Evolutionary conservation across 179 eudicot genomes (phyloP).

Genomic region (Drosera spatulata): DNA sequence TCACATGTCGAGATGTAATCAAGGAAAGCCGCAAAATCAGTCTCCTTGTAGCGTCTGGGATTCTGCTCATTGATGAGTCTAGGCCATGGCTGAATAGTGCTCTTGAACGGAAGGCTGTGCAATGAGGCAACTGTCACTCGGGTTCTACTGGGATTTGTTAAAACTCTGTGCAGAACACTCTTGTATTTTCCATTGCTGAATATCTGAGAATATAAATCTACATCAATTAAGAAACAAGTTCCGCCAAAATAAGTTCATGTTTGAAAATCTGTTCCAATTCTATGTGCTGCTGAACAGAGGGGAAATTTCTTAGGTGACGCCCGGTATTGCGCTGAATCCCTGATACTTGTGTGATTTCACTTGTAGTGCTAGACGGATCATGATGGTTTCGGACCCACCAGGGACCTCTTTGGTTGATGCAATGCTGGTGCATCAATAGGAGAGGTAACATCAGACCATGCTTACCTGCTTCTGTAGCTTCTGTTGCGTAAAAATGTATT

Average conservation of each 20-base stretch:
- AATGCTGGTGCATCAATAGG: no score
- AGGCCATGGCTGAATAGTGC: constrained; percentile 42
- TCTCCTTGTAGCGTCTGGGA: constrained; percentile 72
- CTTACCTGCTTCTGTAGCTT: no score
- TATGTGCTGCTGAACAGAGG: no score
- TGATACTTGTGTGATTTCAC: no score
- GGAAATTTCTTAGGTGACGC: no score
- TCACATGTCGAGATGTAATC: constrained; percentile 47
- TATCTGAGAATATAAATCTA: constrained; percentile 13
- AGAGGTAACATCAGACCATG: no score
- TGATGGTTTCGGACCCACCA: no score
- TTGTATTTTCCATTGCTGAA: constrained; percentile 39
- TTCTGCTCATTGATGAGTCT: constrained; percentile 47
- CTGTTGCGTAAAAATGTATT: no score
- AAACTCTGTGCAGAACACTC: constrained; percentile 36
- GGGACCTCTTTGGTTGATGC: no score
- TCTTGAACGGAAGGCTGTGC: constrained; percentile 47
- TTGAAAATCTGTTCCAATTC: no score
- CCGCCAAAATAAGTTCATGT: neutral
- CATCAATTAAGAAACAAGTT: neutral
- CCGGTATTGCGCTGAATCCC: no score
- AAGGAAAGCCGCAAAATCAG: constrained; percentile 61
- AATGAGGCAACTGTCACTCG: constrained; percentile 73
- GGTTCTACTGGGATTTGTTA: constrained; percentile 24
- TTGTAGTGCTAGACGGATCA: no score